Base-by-base conservation (phyloP, 2,329 filamentous ascomycete species). In the Aspergillaceae sp. region DNA sequence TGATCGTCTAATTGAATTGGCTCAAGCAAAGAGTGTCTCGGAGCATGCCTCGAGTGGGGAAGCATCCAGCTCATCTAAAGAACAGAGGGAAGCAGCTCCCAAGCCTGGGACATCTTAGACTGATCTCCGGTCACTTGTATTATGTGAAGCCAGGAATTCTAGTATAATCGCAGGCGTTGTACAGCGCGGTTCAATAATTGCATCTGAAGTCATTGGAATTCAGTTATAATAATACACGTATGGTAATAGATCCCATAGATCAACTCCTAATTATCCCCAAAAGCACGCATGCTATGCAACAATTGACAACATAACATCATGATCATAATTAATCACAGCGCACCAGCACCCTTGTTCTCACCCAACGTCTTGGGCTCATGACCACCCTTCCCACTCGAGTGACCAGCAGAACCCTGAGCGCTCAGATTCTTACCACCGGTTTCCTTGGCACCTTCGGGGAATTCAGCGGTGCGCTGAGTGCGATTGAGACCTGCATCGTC, bases 1-100 rank as follows among this genome's bases (percentile, higher is more conserved):
- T 29, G 77, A 84, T 33, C 76, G 82, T 51, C 74, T 96, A 4
- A 68, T 82, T 8, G 76, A 78, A 45, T 45, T 72, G 19, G 61
- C 71, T 30, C 59, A 67, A 40, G 58, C 60, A 8, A 73, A 72
- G 51, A 52, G 51, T 4, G 61, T 64, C 29, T 19, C 19, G 19
- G 47, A 55, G n/a, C 43, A 56, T 2, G 34, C n/a, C 10, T 36
- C 34, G 8, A 34, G 8, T 10, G 26, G 34, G 34, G 34, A 19
- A 7, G 8, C n/a, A 4, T 36, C 34, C 10, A 36, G 26, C 5
- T 11, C 34, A 19, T 19, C n/a, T 19, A 36, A 36, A 4, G 26
- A 19, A 19, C 19, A 36, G 34, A 36, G 34, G n/a, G 34, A 36
- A 7, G 34, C n/a, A 11, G 5, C n/a, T 36, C 26, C 10, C n/a